Base-by-base conservation (phyloP, 1,284 basidiomycete genomes). In the Abortiporus biennis region DNA sequence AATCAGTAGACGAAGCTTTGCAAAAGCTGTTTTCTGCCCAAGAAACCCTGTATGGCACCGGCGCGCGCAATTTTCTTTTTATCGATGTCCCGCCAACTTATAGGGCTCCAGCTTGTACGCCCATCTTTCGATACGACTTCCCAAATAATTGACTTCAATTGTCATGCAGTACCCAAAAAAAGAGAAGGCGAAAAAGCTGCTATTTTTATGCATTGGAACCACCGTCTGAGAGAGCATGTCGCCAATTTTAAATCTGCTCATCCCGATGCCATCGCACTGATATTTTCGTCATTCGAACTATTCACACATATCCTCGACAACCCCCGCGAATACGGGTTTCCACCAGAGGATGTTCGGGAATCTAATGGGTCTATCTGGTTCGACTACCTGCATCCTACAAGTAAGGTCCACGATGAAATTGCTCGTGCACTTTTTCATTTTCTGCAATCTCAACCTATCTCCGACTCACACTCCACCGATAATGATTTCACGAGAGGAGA, bases 51-150 rank as follows among this genome's bases (percentile, higher is more conserved):
- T 73, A 78, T 47, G 54, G 64, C 1, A 55, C 59, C 1, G 72
- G 73, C 22, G 80, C 77, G 11, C 68, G 79, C 2, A 82, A 81
- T 53, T 81, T 83, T 52, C 51, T 81, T 24, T 73, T 82, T 50
- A 64, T 83, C 8, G 75, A 82, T 47, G 65, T 82, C 1, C 80
- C 80, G 4, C 76, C 80, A 0, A 71, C 82, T 8, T 52, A 78
- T 36, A 61, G 68, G 30, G 62, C 68, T 24, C 76, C 78, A 12
- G 67, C 52, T 16, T 60, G 73, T 71, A 49, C 37, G 64, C 47
- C n/a, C n/a, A n/a, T n/a, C n/a, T n/a, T n/a, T 15, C 23, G 23
- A n/a, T 6, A 6, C 23, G 8, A 21, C 16, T 12, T 23, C 24
- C 23, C 12, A 13, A 4, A 13, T 11, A 39, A 39, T 25, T 20